Conservation (phyloP, 2,329 filamentous ascomycete species). For the Fonsecaea erecta region DNA sequence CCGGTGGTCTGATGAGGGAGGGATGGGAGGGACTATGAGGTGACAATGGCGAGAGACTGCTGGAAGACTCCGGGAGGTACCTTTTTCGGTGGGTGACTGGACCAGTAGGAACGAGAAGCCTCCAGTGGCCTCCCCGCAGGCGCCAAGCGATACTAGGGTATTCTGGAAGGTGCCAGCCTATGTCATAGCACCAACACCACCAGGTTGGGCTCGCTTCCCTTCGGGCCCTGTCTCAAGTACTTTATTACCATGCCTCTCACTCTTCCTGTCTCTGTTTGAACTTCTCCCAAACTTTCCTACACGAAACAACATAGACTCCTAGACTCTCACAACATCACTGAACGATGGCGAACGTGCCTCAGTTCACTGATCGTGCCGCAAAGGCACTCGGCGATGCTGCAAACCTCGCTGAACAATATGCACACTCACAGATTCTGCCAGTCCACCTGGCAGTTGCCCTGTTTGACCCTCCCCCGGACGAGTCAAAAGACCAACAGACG, state of each 20-base stretch:
- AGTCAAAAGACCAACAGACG: slow-evolving; percentile 78
- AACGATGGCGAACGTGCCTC: slow-evolving; percentile 47
- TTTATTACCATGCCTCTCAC: slow-evolving; percentile 5
- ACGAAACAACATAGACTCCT: slow-evolving; percentile 13
- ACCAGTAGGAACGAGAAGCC: no score
- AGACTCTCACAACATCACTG: slow-evolving; percentile 11
- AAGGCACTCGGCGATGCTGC: slow-evolving; percentile 90
- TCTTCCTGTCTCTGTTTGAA: background rate
- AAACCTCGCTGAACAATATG: slow-evolving; percentile 83
- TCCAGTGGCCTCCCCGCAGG: slow-evolving; percentile 3
- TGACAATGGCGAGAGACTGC: background rate
- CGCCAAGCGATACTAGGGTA: slow-evolving; percentile 21
- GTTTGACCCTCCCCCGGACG: slow-evolving; percentile 54
- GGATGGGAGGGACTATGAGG: background rate
- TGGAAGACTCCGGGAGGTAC: slow-evolving; percentile 1
- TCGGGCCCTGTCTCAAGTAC: slow-evolving; percentile 13
- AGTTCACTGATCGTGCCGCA: slow-evolving; percentile 92
- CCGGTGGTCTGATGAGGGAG: background rate
- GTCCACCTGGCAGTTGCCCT: slow-evolving; percentile 76
- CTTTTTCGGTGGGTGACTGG: no score
- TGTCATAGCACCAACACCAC: slow-evolving; percentile 17
- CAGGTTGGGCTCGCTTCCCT: background rate
- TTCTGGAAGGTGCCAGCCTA: slow-evolving; percentile 31
- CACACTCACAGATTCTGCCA: slow-evolving; percentile 86
- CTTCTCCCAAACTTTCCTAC: slow-evolving; percentile 3